Percentiles rank a stretch among this genome's conserved stretches.
Evolutionary conservation across 23 red algal genomes (phyloP).

Genomic region (Gracilaria domingensis): DNA sequence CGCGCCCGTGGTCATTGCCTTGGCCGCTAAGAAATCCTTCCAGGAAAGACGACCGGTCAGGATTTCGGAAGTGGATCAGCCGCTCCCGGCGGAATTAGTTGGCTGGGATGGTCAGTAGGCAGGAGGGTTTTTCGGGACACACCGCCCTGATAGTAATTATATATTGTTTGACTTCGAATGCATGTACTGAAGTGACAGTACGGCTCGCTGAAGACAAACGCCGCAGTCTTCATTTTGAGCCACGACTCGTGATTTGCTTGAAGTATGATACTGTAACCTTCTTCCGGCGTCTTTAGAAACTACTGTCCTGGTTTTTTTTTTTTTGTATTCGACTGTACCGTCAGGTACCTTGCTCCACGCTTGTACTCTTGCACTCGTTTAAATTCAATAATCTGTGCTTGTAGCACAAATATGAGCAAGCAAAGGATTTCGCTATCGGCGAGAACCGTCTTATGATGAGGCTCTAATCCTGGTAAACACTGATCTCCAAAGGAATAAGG

Average conservation of each 20-base stretch:
- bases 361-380: no score
- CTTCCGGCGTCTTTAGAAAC: not conserved
- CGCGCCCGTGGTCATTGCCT: constrained; percentile 95
- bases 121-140: not conserved
- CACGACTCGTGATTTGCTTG: not conserved
- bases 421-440: no score
- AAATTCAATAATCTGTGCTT: not conserved
- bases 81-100: constrained; percentile 70
- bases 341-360: no score
- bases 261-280: not conserved
- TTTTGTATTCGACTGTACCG: no score
- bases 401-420: no score
- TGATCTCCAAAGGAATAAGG: no score
- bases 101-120: constrained; percentile 93
- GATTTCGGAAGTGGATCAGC: constrained; percentile 81
- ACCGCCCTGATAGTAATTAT: not conserved
- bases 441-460: no score
- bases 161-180: not conserved
- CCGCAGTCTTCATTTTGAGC: not conserved
- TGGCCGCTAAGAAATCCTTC: constrained; percentile 95
- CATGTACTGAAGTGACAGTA: not conserved
- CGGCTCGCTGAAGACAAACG: not conserved
- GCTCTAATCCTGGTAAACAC: no score
- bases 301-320: not conserved
- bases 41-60: constrained; percentile 83